A percentile compares a stretch with the other conserved stretches of the same genome.
phyloP scores from a whole-genome alignment of 2,329 filamentous ascomycete species.

The Aspergillus jensenii region DNA sequence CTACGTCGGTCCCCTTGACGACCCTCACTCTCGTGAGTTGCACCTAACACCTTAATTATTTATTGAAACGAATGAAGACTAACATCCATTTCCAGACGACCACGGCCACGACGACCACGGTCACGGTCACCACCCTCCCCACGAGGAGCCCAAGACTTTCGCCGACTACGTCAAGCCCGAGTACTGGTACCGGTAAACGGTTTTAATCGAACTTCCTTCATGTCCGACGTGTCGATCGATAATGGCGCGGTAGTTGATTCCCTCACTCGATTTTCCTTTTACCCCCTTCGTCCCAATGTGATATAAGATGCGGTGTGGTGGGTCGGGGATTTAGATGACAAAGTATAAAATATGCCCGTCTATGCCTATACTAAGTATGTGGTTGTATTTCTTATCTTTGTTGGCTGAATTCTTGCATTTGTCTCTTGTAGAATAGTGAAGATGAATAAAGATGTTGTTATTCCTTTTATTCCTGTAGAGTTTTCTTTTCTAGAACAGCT shows the following conservation, averaged over 20 bases:
- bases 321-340: slow-evolving; percentile 8
- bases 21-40: slow-evolving; percentile 58
- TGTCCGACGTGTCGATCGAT: slow-evolving; percentile 18
- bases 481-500: neutral
- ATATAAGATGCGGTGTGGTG: neutral
- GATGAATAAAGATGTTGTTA: slow-evolving; percentile 18
- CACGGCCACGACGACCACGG: slow-evolving; percentile 38
- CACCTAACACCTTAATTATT: neutral
- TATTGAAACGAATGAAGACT: slow-evolving; percentile 6
- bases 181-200: slow-evolving; percentile 70
- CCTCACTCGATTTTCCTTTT: slow-evolving; percentile 2
- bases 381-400: slow-evolving; percentile 13
- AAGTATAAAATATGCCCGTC: slow-evolving; percentile 3
- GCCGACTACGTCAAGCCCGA: slow-evolving; percentile 94
- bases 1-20: slow-evolving; percentile 81
- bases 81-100: neutral
- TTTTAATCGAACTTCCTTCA: neutral
- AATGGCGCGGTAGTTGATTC: slow-evolving; percentile 15
- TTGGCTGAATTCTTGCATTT: slow-evolving; percentile 17
- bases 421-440: slow-evolving; percentile 25
- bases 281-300: neutral
- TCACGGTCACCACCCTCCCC: slow-evolving; percentile 47
- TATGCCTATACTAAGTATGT: slow-evolving; percentile 6
- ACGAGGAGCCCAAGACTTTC: slow-evolving; percentile 90
- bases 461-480: neutral